Evolutionary conservation across 2,329 filamentous ascomycete genomes (phyloP), one percentile per base, ranked within the genome.

Genomic region (Alternaria sp.): DNA sequence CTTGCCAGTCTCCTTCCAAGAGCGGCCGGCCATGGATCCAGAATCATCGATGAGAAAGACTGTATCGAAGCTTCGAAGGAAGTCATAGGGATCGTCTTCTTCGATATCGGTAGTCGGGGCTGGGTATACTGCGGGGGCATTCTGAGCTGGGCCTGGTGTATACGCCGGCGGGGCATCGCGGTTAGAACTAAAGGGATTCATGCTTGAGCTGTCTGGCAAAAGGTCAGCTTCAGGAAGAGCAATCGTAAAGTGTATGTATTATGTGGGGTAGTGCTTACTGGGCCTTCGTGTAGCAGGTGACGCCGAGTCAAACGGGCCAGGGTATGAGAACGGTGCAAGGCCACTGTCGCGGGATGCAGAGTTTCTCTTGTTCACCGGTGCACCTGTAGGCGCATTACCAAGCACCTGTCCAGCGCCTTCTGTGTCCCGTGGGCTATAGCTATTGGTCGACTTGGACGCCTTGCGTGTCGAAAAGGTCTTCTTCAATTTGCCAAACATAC

Each of bases 21-120:
- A 87, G n/a, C 82, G 76, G 15, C 91, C 92, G 1, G 84, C 83
- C 95, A 98, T 98, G 71, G 91, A 94, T 6, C 89, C 88, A n/a
- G 90, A 94, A 82, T 98, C 95, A 76, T 98, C 95, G 75, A 98
- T 93, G 2, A 98, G 82, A 78, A 98, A 94, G 60, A 95, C 82
- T 30, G 94, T 97, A 81, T 98, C 93, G 76, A 97, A 97, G 15
- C 85, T 85, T 45, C 82, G 78, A 6, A 98, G 88, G 76, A 97
- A 97, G 3, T 89, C 86, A 76, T 92, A 96, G 2, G 85, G 87
- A 71, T 93, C 90, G 23, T 63, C 33, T 28, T 70, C 67, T 9
- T 78, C 63, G 9, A 68, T 53, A 46, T 61, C 41, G 3, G 67
- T 41, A 4, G 45, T 44, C 15, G 70, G 43, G 2, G 54, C 25